These are phyloP conservation scores for Aspergillus ibericus DNA, from an alignment of 2,329 filamentous ascomycete species.

Conservation along the genomic window DNA sequence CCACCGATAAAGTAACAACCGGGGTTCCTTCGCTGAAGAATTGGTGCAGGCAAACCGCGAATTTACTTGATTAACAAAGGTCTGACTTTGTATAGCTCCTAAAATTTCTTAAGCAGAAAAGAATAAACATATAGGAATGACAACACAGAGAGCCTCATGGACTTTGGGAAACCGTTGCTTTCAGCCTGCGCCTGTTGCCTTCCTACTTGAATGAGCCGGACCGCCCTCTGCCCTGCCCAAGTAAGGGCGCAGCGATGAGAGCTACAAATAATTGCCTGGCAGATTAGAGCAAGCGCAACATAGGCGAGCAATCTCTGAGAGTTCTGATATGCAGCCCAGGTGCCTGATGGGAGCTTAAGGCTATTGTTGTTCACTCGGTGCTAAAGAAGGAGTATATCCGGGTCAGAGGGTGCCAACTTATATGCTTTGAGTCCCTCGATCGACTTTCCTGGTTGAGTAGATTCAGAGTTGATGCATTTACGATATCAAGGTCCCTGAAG, in stretches of 20 bases:
- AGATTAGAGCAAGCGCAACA: not conserved
- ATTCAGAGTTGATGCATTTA: too few relatives aligned
- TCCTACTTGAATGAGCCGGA: not conserved
- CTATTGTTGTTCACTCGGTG: not conserved
- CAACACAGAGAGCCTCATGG: not conserved
- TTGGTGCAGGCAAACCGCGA: too few relatives aligned
- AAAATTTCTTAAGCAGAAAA: not conserved
- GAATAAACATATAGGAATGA: not conserved
- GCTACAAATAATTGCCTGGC: not conserved
- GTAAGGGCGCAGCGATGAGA: not conserved
- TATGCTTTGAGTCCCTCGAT: too few relatives aligned
- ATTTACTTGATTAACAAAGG: not conserved
- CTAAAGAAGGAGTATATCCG: too few relatives aligned
- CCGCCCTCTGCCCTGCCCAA: not conserved
- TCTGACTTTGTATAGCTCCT: not conserved
- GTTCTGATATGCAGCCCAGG: not conserved
- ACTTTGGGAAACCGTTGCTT: not conserved
- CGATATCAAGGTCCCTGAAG: too few relatives aligned
- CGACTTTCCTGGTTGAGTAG: too few relatives aligned
- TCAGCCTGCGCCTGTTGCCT: not conserved
- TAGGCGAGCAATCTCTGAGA: not conserved
- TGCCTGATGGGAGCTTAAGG: not conserved
- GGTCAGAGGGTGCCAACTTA: too few relatives aligned
- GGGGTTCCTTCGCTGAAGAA: too few relatives aligned
- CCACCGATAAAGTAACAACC: too few relatives aligned